Conservation (phyloP, 257 asterid species). For the Asclepias syriaca region DNA sequence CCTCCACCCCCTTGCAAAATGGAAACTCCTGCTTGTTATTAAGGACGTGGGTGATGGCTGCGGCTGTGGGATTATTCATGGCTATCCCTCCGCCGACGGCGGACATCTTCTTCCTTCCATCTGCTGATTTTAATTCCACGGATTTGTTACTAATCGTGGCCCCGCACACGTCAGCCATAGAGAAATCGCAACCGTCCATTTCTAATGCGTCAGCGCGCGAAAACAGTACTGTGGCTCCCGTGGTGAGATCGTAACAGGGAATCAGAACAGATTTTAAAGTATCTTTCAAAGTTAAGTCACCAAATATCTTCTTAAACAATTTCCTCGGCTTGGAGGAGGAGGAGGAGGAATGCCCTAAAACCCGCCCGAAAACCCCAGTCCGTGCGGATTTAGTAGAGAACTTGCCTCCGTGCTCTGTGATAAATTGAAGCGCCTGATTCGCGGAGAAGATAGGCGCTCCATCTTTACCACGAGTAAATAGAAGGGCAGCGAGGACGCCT, state of each 20-base stretch:
- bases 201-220: constrained; percentile 84
- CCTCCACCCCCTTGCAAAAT: constrained; percentile 50
- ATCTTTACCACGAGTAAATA: constrained; percentile 48
- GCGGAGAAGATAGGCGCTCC: constrained; percentile 52
- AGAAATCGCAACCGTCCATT: constrained; percentile 71
- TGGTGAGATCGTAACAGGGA: constrained; percentile 78
- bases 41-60: constrained; percentile 78
- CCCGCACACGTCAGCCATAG: constrained; percentile 45
- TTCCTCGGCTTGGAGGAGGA: constrained; percentile 29
- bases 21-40: constrained; percentile 85
- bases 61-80: constrained; percentile 78
- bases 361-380: constrained; percentile 24
- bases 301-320: constrained; percentile 37
- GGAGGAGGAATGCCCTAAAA: constrained; percentile 10
- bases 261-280: constrained; percentile 60
- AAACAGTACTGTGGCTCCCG: constrained; percentile 60
- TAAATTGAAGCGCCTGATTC: constrained; percentile 41
- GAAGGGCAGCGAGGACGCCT: constrained; percentile 58
- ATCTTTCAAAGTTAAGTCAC: constrained; percentile 52
- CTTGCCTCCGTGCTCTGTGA: constrained; percentile 27
- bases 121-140: constrained; percentile 44
- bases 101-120: constrained; percentile 48
- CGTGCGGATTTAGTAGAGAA: constrained; percentile 10
- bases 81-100: constrained; percentile 65
- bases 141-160: constrained; percentile 44